Base-by-base conservation (phyloP, 2,329 filamentous ascomycete species). In the Beauveria pseudobassiana region DNA sequence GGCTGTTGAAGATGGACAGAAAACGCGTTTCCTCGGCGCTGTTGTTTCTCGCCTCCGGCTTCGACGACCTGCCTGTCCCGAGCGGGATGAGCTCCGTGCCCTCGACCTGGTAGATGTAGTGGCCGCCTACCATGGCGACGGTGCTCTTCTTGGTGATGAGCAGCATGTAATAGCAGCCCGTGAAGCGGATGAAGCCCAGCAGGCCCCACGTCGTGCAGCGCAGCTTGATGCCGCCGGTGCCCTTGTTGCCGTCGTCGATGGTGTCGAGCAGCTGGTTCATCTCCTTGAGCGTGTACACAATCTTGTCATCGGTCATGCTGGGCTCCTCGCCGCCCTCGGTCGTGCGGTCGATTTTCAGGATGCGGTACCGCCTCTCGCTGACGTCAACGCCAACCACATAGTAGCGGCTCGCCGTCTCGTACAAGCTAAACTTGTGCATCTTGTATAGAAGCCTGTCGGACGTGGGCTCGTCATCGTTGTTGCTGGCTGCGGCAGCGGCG, bases 391-490 rank as follows among this genome's bases (percentile, higher is more conserved):
- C 95, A 20, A 98, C 91, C 65, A 99, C 88, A 73, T 97, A 99
- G 74, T 95, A 99, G 58, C 91, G 85, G 61, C 88, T 91, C 14
- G 91, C 90, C 3, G 95, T 99, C 77, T 99, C 95, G 75, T 99
- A 98, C 24, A 99, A 78, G n/a, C 90, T 95, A 75, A 96, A 98
- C 70, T 95, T 96, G 78, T 97, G 92, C 91, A 99, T 96, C 72
- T 83, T 84, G 74, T 82, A 81, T 50, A 80, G 73, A 20, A 78
- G 67, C 24, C 77, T 74, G 59, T 76, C 72, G 5, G 69, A 68
- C 1, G 68, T 67, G 16, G 69, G 71, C 18, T 72, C 71, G 20
- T 75, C 72, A 24, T 72, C 72, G 16, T 69, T 68, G 38, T 74
- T 38, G 14, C 20, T 6, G 9, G 20, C 10, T 40, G 65, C 64